Percentiles rank a stretch among this genome's conserved stretches.
phyloP scores from a whole-genome alignment of 345 rosid genomes.

The Arabis hirsuta region DNA sequence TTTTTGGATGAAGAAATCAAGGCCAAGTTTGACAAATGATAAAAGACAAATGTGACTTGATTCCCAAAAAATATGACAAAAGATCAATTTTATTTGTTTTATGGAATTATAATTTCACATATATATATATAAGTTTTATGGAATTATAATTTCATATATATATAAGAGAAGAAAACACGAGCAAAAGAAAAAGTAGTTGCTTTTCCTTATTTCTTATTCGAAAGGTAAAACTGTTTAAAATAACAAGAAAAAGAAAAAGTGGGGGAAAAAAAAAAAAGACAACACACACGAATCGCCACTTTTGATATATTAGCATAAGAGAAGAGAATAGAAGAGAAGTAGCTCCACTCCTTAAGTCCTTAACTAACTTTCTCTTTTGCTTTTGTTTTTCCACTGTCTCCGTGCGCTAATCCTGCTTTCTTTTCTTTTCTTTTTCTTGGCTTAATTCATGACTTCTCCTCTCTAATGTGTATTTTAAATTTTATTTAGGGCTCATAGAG shows the following conservation, averaged over 20 bases:
- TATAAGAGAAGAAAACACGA: slow-evolving; percentile 28
- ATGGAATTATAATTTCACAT: background rate
- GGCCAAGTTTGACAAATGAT: slow-evolving; percentile 34
- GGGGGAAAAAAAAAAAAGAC: slow-evolving; percentile 21
- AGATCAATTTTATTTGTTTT: background rate
- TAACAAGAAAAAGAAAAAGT: background rate
- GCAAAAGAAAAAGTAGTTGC: slow-evolving; percentile 35
- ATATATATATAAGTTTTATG: background rate
- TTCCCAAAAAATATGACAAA: slow-evolving; percentile 17
- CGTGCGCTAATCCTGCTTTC: slow-evolving; percentile 28
- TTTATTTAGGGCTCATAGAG: background rate
- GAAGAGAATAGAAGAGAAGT: slow-evolving; percentile 32
- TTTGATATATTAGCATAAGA: slow-evolving; percentile 13
- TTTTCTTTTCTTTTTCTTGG: background rate
- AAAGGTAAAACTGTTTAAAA: slow-evolving; percentile 42
- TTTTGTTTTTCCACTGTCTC: slow-evolving; percentile 34
- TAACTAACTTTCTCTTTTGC: slow-evolving; percentile 41
- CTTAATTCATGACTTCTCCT: background rate
- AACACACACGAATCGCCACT: slow-evolving; percentile 42
- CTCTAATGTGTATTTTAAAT: background rate
- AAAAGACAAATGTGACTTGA: slow-evolving; percentile 43
- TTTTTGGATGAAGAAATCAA: slow-evolving; percentile 30
- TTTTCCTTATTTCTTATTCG: slow-evolving; percentile 25
- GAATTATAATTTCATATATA: background rate
- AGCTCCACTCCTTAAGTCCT: slow-evolving; percentile 19